phyloP scores from a whole-genome alignment of 1,139 yeast species.

The Zygoascus hellenicus region DNA sequence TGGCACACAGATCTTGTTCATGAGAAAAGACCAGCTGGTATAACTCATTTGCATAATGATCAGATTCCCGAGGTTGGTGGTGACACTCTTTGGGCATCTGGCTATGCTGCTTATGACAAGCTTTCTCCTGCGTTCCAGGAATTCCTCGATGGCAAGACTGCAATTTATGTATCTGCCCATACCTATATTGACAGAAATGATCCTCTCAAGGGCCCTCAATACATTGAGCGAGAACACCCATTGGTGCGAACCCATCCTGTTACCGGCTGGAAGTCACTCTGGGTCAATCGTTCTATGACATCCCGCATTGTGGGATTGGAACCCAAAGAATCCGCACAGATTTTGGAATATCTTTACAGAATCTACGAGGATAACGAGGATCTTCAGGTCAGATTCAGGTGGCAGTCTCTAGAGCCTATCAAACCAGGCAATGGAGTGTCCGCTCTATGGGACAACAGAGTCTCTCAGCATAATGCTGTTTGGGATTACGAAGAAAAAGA shows the following conservation, averaged over 20 bases:
- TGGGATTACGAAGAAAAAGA: conserved; percentile 49
- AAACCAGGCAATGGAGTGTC: conserved; percentile 47
- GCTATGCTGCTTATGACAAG: conserved; percentile 48
- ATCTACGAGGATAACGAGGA: conserved; percentile 44
- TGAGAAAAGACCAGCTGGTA: conserved; percentile 45
- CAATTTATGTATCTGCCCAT: conserved; percentile 43
- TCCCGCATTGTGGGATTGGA: conserved; percentile 43
- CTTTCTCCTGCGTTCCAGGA: conserved; percentile 44
- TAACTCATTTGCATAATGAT: conserved; percentile 45
- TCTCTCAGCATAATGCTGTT: conserved; percentile 44
- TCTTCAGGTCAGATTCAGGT: conserved; percentile 50
- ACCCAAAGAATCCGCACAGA: conserved; percentile 37
- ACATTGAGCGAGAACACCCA: conserved; percentile 43
- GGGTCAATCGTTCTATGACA: conserved; percentile 42
- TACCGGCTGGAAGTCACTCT: conserved; percentile 50
- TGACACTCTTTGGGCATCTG: conserved; percentile 47
- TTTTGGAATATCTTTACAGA: conserved; percentile 39
- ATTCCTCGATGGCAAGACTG: conserved; percentile 46
- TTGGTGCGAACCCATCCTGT: conserved; percentile 48
- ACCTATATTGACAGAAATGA: conserved; percentile 38
- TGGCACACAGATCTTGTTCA: conserved; percentile 50
- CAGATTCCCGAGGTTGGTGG: conserved; percentile 45
- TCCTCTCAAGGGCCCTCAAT: conserved; percentile 41
- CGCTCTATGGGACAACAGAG: conserved; percentile 55
- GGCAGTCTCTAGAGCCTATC: conserved; percentile 45